Evolutionary conservation across 352 stramenopile genomes (phyloP), one percentile per base, ranked within the genome.

Genomic region (Stramenopiles sp.): DNA sequence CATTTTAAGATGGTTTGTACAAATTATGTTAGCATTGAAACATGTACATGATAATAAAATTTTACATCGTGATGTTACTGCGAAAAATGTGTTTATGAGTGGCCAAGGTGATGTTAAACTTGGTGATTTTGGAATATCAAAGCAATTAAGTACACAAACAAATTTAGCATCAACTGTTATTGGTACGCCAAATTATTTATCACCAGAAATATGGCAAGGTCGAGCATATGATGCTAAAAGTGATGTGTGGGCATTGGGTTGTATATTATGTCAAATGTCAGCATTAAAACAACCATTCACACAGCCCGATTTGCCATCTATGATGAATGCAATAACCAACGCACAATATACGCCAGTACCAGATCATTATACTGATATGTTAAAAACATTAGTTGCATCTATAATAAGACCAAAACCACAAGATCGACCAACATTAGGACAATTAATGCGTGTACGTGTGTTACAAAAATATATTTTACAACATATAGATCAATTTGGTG

Each of bases 181-280:
- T 29, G 91, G 91, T 33, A 96, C 91, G 23, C 91, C 91, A 53
- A 95, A 95, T 84, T 96, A 96, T 85, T 95, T 96, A 90, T 93
- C 87, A 63, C 92, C 92, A 6, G 92, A 97, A 82, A 90, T 97
- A 53, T 96, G 90, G 80, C 88, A 94, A 84, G 92, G 88, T 84
- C 90, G 93, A 63, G 89, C 90, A 6, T 97, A 97, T 85, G 92
- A 90, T 69, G 93, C 93, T 80, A 86, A 90, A 31, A 94, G 88
- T 80, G 93, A 97, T 79, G 86, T 97, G 29, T 97, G 92, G 92
- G 93, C 90, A 20, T 85, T 97, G 1, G 92, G 92, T 29, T 94
- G 91, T 79, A 85, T 96, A 1, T 73, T 96, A n/a, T 89, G 91
- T 79, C 89, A 94, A 77, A 81, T 93, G 6, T 83, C 86, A 1